Evolutionary conservation across 1,284 basidiomycete genomes (phyloP), one percentile per base, ranked within the genome.

Genomic region (Microbotryomycetes sp.): DNA sequence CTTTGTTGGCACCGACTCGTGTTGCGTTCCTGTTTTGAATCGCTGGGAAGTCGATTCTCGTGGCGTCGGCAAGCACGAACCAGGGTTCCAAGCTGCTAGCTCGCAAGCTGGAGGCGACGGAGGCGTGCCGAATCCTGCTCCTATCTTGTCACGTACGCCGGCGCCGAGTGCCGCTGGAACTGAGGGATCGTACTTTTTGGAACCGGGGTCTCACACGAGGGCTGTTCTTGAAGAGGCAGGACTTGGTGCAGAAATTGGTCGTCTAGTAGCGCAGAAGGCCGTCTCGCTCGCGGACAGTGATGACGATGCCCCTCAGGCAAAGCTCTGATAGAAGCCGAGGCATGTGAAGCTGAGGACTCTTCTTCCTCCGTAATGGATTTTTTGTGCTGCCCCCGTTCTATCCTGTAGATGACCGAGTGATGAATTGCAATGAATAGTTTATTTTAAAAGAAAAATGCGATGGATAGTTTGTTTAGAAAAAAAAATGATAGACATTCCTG

Each of bases 1-100:
- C 5, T 91, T 88, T 71, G 77, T 73, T 83, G 86, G 81, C 29
- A 85, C 83, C 7, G 89, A 91, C 65, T 84, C 87, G 7, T 91
- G 89, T 73, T 81, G 80, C 4, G 78, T 87, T 5, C 87, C 89
- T 0, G 85, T 91, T 18, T 78, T 90, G 21, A 65, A 67, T 0
- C 63, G 70, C 15, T 66, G 73, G 52, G 72, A 75, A 51, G 59
- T 73, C 65, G 54, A 73, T 66, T 15, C 61, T 62, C 16, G 53
- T 30, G 35, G 71, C 56, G 31, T 53, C 52, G 54, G 72, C 56
- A n/a, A 60, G 50, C 21, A 63, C 56, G 27, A 63, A 50, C n/a
- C 57, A 16, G 23, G 64, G 54, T 4, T 56, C 48, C n/a, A n/a
- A n/a, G 26, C 54, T 1, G 21, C n/a, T 3, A 61, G 62, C 23